phyloP scores from a whole-genome alignment of 441 rosid genomes.

The Arabidopsis hybrid region DNA sequence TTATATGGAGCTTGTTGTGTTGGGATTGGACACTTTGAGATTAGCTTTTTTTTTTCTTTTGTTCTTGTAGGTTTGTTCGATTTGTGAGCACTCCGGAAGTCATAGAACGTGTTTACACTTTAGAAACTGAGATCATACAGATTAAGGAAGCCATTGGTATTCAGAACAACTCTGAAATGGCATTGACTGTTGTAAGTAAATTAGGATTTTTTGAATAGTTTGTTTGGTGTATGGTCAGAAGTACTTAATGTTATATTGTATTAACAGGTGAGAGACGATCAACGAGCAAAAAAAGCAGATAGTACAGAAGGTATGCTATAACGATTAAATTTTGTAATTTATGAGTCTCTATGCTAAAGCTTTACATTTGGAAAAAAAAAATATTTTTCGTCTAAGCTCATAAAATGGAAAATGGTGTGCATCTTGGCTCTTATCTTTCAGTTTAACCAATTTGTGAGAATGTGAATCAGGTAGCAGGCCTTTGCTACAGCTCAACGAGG shows the following conservation, averaged over 20 bases:
- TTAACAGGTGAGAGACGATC: conserved; percentile 64
- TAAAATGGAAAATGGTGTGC: neutral
- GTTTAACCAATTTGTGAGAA: conserved; percentile 27
- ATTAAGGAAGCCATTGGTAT: conserved; percentile 86
- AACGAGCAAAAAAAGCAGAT: conserved; percentile 54
- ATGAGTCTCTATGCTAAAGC: conserved; percentile 20
- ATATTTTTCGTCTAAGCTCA: no score
- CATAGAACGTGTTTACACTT: conserved; percentile 77
- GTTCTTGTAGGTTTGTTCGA: conserved; percentile 84
- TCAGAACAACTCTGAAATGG: conserved; percentile 72
- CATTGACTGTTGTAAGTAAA: conserved; percentile 62
- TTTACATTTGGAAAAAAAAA: neutral
- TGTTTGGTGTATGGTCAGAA: conserved; percentile 27
- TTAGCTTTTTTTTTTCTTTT: conserved; percentile 29
- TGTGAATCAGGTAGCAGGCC: conserved; percentile 64
- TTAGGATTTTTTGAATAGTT: conserved; percentile 10
- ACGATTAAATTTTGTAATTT: conserved; percentile 1
- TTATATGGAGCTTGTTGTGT: neutral
- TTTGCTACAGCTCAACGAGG: conserved; percentile 58
- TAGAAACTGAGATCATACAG: conserved; percentile 96
- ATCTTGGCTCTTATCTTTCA: neutral
- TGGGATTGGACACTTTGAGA: conserved; percentile 17
- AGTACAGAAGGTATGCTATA: conserved; percentile 70
- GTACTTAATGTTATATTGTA: conserved; percentile 29
- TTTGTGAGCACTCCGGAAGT: conserved; percentile 97